Conservation (phyloP, 2,329 filamentous ascomycete genomes). For the Apiospora aurea region DNA sequence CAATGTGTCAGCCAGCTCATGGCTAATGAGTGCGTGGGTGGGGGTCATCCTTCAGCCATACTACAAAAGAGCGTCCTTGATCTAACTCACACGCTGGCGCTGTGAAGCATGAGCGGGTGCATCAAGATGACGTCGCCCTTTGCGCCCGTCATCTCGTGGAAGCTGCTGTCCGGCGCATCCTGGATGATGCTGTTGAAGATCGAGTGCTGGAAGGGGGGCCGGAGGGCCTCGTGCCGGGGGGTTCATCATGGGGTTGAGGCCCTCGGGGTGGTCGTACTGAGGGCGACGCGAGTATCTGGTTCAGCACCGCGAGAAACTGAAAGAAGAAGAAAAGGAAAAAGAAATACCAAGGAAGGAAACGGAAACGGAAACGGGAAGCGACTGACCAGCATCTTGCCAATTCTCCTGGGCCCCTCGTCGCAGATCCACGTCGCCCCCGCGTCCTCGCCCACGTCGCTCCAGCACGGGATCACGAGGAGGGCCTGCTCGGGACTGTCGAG, state of each 20-base stretch:
- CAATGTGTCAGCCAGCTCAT: background rate
- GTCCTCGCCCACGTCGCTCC: background rate
- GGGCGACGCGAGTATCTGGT: too few relatives aligned
- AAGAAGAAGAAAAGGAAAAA: background rate
- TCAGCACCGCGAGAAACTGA: background rate
- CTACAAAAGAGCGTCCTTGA: background rate
- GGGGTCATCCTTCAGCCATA: background rate
- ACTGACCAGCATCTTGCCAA: background rate
- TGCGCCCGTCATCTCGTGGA: background rate
- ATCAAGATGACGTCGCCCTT: slow-evolving; percentile 7
- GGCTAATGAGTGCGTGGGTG: background rate
- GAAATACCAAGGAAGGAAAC: background rate
- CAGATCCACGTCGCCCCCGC: background rate
- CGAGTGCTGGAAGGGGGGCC: background rate
- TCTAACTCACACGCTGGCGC: background rate
- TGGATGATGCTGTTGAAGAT: background rate
- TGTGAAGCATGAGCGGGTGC: background rate
- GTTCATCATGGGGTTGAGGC: background rate
- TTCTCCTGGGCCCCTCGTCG: background rate
- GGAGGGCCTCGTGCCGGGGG: background rate
- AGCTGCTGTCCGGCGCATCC: background rate
- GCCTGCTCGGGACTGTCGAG: slow-evolving; percentile 63
- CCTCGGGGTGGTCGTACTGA: background rate
- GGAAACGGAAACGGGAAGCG: background rate
- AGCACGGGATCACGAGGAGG: slow-evolving; percentile 57